phyloP scores from a whole-genome alignment of 2,329 filamentous ascomycete genomes.

The Hypoxylon sp. region DNA sequence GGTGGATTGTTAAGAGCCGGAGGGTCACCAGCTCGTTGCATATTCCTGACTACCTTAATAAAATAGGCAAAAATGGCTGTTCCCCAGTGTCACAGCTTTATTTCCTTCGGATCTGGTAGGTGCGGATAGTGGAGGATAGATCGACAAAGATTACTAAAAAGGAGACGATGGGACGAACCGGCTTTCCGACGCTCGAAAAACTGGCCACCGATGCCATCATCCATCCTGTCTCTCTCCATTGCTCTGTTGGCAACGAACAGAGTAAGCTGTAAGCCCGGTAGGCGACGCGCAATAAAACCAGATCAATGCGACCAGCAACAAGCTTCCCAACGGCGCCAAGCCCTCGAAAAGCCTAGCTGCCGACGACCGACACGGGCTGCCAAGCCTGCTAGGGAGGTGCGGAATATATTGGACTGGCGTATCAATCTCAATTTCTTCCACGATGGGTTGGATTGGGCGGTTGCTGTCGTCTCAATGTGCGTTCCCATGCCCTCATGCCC shows the following conservation, averaged over 20 bases:
- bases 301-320: slow-evolving; percentile 18
- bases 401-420: slow-evolving; percentile 40
- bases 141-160: slow-evolving; percentile 41
- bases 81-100: slow-evolving; percentile 16
- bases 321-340: slow-evolving; percentile 24
- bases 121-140: slow-evolving; percentile 27
- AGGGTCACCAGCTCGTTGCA: slow-evolving; percentile 21
- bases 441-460: slow-evolving; percentile 29
- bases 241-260: slow-evolving; percentile 31
- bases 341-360: slow-evolving; percentile 32
- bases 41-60: slow-evolving; percentile 17
- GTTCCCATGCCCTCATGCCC: neutral
- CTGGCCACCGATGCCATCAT: slow-evolving; percentile 20
- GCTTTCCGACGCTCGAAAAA: slow-evolving; percentile 22
- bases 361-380: slow-evolving; percentile 33
- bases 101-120: slow-evolving; percentile 17
- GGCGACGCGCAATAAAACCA: slow-evolving; percentile 37
- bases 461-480: slow-evolving; percentile 7
- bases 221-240: slow-evolving; percentile 25
- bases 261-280: slow-evolving; percentile 21
- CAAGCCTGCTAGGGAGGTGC: slow-evolving; percentile 38
- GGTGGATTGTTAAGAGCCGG: slow-evolving; percentile 19
- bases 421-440: slow-evolving; percentile 38
- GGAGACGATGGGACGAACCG: slow-evolving; percentile 27
- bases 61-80: slow-evolving; percentile 30